Evolutionary conservation across 345 rosid genomes (phyloP).

Genomic region (Lepidium africanum): DNA sequence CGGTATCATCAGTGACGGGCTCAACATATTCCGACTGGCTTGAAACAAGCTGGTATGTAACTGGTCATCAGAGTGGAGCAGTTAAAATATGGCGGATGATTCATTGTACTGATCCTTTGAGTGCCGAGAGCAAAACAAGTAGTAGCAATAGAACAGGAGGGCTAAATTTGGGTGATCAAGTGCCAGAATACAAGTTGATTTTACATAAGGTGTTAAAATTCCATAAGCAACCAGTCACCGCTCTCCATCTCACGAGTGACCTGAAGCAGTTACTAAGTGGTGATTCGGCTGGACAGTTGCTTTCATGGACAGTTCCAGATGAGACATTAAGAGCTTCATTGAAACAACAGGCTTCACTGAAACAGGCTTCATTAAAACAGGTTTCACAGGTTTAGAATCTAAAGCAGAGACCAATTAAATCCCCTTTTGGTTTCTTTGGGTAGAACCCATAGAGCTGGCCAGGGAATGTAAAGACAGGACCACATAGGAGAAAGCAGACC

Average conservation of each 20-base stretch:
- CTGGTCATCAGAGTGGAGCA: conserved; percentile 99
- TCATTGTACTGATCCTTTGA: conserved; percentile 54
- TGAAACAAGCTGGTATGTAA: conserved; percentile 88
- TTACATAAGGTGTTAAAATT: conserved; percentile 78
- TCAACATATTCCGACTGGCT: conserved; percentile 85
- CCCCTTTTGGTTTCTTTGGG: conserved; percentile 21
- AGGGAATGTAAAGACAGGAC: conserved; percentile 13
- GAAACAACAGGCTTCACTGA: conserved; percentile 20
- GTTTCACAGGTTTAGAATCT: conserved; percentile 15
- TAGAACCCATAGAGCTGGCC: conserved; percentile 25
- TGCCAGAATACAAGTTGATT: conserved; percentile 74
- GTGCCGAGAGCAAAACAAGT: conserved; percentile 40
- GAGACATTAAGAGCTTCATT: conserved; percentile 50
- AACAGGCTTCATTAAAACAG: conserved; percentile 22
- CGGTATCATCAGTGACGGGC: conserved; percentile 77
- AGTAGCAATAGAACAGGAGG: conserved; percentile 42
- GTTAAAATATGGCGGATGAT: conserved; percentile 96
- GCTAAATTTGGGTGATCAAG: conserved; percentile 50
- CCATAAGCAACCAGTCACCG: conserved; percentile 85
- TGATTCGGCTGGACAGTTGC: conserved; percentile 78
- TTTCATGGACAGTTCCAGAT: conserved; percentile 93
- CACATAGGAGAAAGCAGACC: conserved; percentile 21
- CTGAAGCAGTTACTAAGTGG: conserved; percentile 94
- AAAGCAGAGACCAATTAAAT: conserved; percentile 13
- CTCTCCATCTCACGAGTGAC: conserved; percentile 69